Conservation (phyloP, 2,329 filamentous ascomycete genomes). For the Talaromyces sp. region DNA sequence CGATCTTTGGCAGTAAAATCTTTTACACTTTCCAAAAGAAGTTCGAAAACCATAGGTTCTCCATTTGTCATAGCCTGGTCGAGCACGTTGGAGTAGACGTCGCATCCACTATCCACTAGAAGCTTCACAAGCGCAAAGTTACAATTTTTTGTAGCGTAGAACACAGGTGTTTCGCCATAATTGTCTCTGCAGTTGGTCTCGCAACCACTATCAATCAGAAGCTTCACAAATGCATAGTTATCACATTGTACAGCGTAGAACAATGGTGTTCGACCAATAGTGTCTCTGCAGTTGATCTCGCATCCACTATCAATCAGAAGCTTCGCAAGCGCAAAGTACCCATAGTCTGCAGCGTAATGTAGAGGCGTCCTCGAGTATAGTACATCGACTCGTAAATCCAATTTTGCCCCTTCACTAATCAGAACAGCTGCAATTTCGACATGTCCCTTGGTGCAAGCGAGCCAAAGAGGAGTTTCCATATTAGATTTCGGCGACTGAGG, state of each 20-base stretch:
- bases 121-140: no score
- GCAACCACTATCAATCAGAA: slow-evolving; percentile 2
- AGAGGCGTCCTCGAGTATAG: slow-evolving; percentile 1
- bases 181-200: no score
- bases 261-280: neutral
- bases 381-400: neutral
- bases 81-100: no score
- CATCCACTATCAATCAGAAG: slow-evolving; percentile 3
- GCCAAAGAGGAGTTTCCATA: slow-evolving; percentile 6
- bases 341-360: neutral
- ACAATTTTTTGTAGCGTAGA: no score
- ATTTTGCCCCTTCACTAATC: neutral
- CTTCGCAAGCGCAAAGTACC: slow-evolving; percentile 1
- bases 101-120: no score
- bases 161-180: no score
- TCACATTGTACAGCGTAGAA: neutral
- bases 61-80: neutral
- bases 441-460: slow-evolving; percentile 7
- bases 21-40: no score
- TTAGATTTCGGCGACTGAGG: neutral
- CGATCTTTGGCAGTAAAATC: no score
- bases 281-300: no score
- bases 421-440: slow-evolving; percentile 4
- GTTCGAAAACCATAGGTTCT: no score
- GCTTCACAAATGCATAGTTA: neutral